These are phyloP conservation scores for Solanum chmielewskii DNA, from an alignment of 257 asterid species.

Conservation along the genomic window DNA sequence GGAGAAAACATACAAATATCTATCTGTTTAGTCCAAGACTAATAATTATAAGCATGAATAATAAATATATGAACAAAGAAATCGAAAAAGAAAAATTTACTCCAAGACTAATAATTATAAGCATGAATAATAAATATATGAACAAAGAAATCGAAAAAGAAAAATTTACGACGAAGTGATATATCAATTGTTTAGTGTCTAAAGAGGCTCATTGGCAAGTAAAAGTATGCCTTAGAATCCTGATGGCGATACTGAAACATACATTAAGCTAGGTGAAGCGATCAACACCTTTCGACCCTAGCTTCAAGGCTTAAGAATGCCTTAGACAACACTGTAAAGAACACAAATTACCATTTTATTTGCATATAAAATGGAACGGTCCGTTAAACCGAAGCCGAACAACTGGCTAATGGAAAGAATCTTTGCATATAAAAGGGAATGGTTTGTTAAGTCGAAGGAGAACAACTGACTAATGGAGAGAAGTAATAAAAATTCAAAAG, in stretches of 20 bases:
- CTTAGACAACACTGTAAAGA: background rate
- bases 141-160: background rate
- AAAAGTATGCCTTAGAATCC: background rate
- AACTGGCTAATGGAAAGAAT: background rate
- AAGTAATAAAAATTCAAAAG: background rate
- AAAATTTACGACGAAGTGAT: background rate
- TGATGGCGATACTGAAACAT: background rate
- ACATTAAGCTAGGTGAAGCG: background rate
- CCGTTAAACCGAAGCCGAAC: background rate
- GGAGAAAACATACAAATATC: background rate
- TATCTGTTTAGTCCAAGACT: background rate
- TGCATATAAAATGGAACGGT: background rate
- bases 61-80: background rate
- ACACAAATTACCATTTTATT: background rate
- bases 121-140: background rate
- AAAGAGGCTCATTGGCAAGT: background rate
- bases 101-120: background rate
- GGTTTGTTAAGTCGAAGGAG: background rate
- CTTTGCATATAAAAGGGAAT: background rate
- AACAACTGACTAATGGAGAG: background rate
- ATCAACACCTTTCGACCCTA: background rate
- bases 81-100: background rate
- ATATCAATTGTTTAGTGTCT: background rate
- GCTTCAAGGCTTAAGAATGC: background rate
- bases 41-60: background rate